Conservation (phyloP, 805 yeast genomes). For the Starmerella stigmatis region DNA sequence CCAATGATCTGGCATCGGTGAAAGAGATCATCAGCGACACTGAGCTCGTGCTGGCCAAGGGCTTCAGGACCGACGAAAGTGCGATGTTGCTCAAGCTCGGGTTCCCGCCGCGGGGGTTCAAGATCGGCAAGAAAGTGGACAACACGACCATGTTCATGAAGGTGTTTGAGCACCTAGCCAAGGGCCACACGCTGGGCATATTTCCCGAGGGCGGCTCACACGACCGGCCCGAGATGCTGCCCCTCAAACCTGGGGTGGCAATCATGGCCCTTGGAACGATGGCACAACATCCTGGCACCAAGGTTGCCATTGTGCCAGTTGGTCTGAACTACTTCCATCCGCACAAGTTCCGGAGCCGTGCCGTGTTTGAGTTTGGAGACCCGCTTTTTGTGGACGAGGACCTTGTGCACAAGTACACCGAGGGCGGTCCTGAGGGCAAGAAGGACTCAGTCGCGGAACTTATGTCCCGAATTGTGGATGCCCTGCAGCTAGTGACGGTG, state of each 20-base stretch:
- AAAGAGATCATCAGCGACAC: conserved; percentile 60
- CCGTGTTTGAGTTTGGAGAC: conserved; percentile 87
- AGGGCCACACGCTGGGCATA: conserved; percentile 77
- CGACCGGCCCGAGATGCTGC: conserved; percentile 82
- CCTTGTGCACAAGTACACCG: conserved; percentile 53
- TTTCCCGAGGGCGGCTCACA: conserved; percentile 99
- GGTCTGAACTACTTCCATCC: conserved; percentile 97
- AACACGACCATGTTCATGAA: conserved; percentile 72
- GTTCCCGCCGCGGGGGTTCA: conserved; percentile 44
- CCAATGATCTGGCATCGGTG: conserved; percentile 67
- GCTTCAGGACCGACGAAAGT: conserved; percentile 41
- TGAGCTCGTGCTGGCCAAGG: conserved; percentile 55
- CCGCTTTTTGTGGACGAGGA: conserved; percentile 60
- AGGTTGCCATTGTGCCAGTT: conserved; percentile 84
- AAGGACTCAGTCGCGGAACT: conserved; percentile 65
- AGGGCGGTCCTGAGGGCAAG: conserved; percentile 47
- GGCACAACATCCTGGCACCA: conserved; percentile 61
- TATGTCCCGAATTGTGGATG: conserved; percentile 58
- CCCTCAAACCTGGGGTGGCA: conserved; percentile 94
- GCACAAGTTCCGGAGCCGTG: conserved; percentile 88
- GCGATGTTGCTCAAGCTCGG: conserved; percentile 13
- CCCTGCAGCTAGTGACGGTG: conserved; percentile 75
- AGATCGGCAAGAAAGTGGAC: conserved; percentile 72
- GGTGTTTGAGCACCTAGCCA: conserved; percentile 74
- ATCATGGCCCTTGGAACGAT: conserved; percentile 96